These are phyloP conservation scores for Mortierella sp. DNA, from an alignment of 371 early-diverging fungal genomes.

Conservation along the genomic window DNA sequence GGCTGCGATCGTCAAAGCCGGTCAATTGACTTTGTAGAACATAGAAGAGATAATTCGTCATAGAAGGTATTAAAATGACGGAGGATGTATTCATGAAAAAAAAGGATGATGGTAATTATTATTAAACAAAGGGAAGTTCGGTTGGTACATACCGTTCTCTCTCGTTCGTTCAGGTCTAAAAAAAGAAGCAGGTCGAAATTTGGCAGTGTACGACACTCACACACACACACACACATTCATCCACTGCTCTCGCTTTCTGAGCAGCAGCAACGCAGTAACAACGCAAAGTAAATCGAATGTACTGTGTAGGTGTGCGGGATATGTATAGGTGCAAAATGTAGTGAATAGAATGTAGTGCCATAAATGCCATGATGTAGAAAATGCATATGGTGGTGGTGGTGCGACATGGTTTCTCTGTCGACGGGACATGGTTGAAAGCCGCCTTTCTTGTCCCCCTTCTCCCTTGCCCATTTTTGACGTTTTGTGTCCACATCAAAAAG, in stretches of 20 bases:
- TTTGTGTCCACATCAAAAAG: background rate
- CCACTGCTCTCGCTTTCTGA: background rate
- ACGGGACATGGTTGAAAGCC: background rate
- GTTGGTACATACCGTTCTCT: background rate
- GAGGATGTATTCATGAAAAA: background rate
- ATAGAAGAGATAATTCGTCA: background rate
- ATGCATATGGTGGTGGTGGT: background rate
- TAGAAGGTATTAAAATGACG: background rate
- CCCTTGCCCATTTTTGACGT: background rate
- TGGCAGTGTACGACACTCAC: background rate
- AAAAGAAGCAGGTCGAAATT: constrained; percentile 10
- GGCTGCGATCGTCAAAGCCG: constrained; percentile 52
- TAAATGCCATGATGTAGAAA: background rate
- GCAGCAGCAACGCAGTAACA: background rate
- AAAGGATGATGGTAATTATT: background rate
- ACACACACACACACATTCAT: too few relatives aligned
- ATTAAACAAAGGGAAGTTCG: background rate
- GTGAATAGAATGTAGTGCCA: background rate
- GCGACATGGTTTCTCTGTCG: background rate
- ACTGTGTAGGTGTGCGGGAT: background rate
- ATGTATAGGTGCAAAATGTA: background rate
- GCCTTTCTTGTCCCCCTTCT: background rate
- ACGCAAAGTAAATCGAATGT: background rate
- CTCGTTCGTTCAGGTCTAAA: background rate
- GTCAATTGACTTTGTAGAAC: constrained; percentile 27